A percentile compares a stretch with the other conserved stretches of the same genome.
These are phyloP conservation scores for Epichloe hybrida DNA, from an alignment of 2,329 filamentous ascomycete species.

Conservation along the genomic window DNA sequence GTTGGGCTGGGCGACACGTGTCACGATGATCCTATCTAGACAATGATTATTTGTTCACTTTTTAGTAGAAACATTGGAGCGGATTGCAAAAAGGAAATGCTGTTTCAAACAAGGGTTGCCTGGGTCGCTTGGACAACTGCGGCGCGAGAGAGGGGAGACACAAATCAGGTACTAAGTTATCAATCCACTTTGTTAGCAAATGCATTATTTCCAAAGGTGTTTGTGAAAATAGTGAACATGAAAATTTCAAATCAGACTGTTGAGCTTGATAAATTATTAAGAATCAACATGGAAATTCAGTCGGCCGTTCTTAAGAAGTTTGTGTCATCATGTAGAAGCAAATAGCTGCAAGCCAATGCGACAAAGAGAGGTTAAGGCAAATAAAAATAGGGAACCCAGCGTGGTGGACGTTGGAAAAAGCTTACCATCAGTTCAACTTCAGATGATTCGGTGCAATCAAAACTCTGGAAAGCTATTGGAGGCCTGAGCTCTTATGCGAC, in stretches of 20 bases:
- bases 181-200: background rate
- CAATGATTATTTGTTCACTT: background rate
- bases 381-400: background rate
- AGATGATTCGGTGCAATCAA: background rate
- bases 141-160: too few species aligned
- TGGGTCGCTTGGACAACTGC: too few species aligned
- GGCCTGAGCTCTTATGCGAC: too few species aligned
- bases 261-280: constrained; percentile 47
- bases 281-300: constrained; percentile 46
- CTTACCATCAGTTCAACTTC: constrained; percentile 1
- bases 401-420: constrained; percentile 1
- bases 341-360: constrained; percentile 1
- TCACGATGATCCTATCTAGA: background rate
- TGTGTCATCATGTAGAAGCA: constrained; percentile 37
- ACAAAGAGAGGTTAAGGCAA: background rate
- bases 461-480: too few species aligned
- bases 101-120: too few species aligned
- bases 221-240: background rate
- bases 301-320: constrained; percentile 52
- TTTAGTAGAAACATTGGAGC: background rate
- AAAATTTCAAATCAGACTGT: constrained; percentile 38
- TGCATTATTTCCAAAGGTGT: background rate
- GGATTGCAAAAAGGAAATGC: too few species aligned
- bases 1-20: too few species aligned
- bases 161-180: background rate